phyloP scores from a whole-genome alignment of 768 basidiomycete genomes.

The Naganishia friedmannii region DNA sequence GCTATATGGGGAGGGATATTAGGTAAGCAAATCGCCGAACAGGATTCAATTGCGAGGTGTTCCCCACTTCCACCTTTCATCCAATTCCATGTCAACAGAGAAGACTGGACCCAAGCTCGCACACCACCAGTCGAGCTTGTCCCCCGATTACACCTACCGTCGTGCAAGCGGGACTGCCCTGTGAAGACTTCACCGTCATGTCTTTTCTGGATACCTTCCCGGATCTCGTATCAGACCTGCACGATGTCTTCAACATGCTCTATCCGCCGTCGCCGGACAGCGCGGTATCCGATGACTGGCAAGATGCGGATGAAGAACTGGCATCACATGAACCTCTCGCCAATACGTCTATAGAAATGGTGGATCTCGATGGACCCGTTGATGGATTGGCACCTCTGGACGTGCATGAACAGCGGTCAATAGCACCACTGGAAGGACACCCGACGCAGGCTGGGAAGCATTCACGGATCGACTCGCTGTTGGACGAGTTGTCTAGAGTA shows the following conservation, averaged over 20 bases:
- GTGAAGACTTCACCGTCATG: not conserved
- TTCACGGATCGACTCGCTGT: not conserved
- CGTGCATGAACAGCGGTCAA: not conserved
- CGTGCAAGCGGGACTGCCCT: not conserved
- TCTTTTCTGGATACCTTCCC: slow-evolving; percentile 12
- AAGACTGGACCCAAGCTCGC: not conserved
- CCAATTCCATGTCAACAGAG: no score
- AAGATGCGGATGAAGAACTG: not conserved
- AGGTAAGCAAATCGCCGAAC: not conserved
- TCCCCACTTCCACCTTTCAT: no score
- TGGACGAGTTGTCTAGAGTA: slow-evolving; percentile 7
- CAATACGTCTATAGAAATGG: not conserved
- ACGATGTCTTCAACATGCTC: slow-evolving; percentile 17
- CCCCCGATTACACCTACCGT: not conserved
- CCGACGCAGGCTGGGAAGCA: not conserved
- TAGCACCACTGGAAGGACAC: not conserved
- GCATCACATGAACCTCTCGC: not conserved
- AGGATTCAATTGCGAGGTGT: no score
- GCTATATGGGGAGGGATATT: not conserved
- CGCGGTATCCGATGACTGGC: slow-evolving; percentile 2
- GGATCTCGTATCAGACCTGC: slow-evolving; percentile 13
- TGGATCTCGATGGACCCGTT: slow-evolving; percentile 7
- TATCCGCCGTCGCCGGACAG: slow-evolving; percentile 8
- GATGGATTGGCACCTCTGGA: slow-evolving; percentile 5
- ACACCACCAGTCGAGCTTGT: not conserved